Percentiles rank a stretch among this genome's conserved stretches.
Evolutionary conservation across 2,329 filamentous ascomycete genomes (phyloP).

Genomic region (Xylariaceae sp.): DNA sequence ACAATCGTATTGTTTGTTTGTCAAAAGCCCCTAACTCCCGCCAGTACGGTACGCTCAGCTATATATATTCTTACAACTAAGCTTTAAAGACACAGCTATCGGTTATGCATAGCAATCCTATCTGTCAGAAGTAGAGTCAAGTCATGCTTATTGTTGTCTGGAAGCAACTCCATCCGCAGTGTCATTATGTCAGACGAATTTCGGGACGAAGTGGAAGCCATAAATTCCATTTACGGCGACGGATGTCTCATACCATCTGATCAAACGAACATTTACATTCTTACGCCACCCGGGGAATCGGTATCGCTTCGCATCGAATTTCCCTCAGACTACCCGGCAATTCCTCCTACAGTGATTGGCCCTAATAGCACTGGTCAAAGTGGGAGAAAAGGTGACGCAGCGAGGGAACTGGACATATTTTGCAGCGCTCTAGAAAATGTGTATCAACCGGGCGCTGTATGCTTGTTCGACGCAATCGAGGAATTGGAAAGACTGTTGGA

Average conservation of each 20-base stretch:
- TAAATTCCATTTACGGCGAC: slow-evolving; percentile 79
- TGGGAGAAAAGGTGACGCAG: slow-evolving; percentile 67
- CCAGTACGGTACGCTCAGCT: too few relatives aligned
- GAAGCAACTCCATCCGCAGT: not conserved
- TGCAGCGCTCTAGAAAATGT: slow-evolving; percentile 62
- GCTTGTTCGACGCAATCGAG: slow-evolving; percentile 88
- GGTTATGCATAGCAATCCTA: not conserved
- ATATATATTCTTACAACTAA: too few relatives aligned
- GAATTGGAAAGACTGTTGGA: slow-evolving; percentile 52
- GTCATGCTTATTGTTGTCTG: not conserved
- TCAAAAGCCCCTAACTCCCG: too few relatives aligned
- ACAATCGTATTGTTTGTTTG: too few relatives aligned
- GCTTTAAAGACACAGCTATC: too few relatives aligned
- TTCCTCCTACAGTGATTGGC: slow-evolving; percentile 68
- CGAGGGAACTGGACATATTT: slow-evolving; percentile 65
- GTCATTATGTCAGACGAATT: slow-evolving; percentile 56
- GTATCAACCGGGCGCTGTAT: slow-evolving; percentile 72
- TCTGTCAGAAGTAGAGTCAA: not conserved
- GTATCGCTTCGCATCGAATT: slow-evolving; percentile 64
- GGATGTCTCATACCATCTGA: slow-evolving; percentile 51
- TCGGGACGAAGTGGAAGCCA: slow-evolving; percentile 70
- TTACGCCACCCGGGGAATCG: slow-evolving; percentile 61
- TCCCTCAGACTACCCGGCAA: slow-evolving; percentile 68
- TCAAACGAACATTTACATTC: slow-evolving; percentile 48
- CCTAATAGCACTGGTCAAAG: slow-evolving; percentile 72